Conservation (phyloP, 495 filamentous ascomycete genomes). For the Penicillium chermesinum region DNA sequence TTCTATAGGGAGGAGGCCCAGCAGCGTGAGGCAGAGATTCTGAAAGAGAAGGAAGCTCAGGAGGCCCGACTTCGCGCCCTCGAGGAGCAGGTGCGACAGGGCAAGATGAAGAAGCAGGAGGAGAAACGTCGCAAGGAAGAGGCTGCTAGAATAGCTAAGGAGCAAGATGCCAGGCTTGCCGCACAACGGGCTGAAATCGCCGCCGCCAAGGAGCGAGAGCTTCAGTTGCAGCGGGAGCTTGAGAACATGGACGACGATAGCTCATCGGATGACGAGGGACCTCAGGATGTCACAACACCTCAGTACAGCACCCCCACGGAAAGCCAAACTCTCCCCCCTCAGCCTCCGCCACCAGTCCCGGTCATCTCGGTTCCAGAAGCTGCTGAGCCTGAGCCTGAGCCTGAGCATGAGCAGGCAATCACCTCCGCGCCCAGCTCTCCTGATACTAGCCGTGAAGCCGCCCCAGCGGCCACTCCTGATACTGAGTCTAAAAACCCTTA, state of each 20-base stretch:
- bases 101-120: slow-evolving; percentile 95
- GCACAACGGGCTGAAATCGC: slow-evolving; percentile 90
- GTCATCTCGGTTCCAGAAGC: slow-evolving; percentile 16
- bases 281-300: slow-evolving; percentile 73
- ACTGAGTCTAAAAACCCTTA: slow-evolving; percentile 64
- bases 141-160: slow-evolving; percentile 75
- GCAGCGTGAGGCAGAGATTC: slow-evolving; percentile 72
- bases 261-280: slow-evolving; percentile 84
- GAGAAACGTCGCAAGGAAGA: slow-evolving; percentile 90
- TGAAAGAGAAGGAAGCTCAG: slow-evolving; percentile 71
- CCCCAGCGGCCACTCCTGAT: slow-evolving; percentile 24
- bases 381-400: slow-evolving; percentile 41
- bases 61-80: slow-evolving; percentile 79
- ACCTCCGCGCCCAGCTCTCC: slow-evolving; percentile 24
- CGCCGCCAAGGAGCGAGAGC: slow-evolving; percentile 79
- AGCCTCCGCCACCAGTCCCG: slow-evolving; percentile 28
- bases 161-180: slow-evolving; percentile 80
- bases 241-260: slow-evolving; percentile 74
- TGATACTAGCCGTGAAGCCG: slow-evolving; percentile 19
- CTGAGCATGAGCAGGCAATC: slow-evolving; percentile 25
- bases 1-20: slow-evolving; percentile 64
- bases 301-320: slow-evolving; percentile 76
- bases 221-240: slow-evolving; percentile 80
- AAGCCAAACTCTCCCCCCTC: slow-evolving; percentile 50
- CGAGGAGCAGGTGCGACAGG: slow-evolving; percentile 88